phyloP scores from a whole-genome alignment of 495 filamentous ascomycete species.

The Aspergillus bertholletiae region DNA sequence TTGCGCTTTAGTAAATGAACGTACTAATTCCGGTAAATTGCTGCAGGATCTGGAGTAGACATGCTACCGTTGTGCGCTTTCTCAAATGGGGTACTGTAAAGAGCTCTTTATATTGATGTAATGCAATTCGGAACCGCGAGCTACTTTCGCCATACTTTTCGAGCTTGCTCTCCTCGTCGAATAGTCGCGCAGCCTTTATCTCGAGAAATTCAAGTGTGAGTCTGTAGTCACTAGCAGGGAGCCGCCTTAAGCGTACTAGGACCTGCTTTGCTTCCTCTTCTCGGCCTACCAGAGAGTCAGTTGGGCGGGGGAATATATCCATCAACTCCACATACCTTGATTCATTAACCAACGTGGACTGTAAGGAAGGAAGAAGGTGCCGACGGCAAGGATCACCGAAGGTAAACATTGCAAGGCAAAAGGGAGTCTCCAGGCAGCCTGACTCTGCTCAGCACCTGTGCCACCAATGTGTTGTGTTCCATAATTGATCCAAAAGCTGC shows the following conservation, averaged over 20 bases:
- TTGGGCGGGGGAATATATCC: too few species aligned
- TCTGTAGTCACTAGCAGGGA: slow-evolving; percentile 55
- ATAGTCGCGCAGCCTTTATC: slow-evolving; percentile 54
- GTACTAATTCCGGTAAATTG: too few species aligned
- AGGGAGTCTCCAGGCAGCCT: slow-evolving; percentile 44
- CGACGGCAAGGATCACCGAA: slow-evolving; percentile 33
- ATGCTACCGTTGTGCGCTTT: too few species aligned
- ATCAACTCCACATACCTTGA: too few species aligned
- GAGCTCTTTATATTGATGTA: too few species aligned
- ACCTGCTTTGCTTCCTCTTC: slow-evolving; percentile 68
- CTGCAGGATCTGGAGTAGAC: too few species aligned
- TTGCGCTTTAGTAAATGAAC: too few species aligned
- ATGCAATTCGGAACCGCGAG: too few species aligned
- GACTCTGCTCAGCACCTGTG: slow-evolving; percentile 28
- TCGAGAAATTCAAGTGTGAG: slow-evolving; percentile 65
- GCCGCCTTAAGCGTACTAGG: slow-evolving; percentile 63
- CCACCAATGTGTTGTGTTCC: too few species aligned
- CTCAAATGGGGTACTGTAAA: slow-evolving; percentile 48
- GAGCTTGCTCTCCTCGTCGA: slow-evolving; percentile 59
- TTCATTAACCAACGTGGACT: slow-evolving; percentile 75
- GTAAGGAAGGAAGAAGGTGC: slow-evolving; percentile 63
- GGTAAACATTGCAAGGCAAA: slow-evolving; percentile 43
- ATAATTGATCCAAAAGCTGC: too few species aligned
- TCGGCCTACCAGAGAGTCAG: too few species aligned
- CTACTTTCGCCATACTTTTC: too few species aligned